Evolutionary conservation across 805 yeast species (phyloP).

Genomic region (Kluyveromyces lactis): DNA sequence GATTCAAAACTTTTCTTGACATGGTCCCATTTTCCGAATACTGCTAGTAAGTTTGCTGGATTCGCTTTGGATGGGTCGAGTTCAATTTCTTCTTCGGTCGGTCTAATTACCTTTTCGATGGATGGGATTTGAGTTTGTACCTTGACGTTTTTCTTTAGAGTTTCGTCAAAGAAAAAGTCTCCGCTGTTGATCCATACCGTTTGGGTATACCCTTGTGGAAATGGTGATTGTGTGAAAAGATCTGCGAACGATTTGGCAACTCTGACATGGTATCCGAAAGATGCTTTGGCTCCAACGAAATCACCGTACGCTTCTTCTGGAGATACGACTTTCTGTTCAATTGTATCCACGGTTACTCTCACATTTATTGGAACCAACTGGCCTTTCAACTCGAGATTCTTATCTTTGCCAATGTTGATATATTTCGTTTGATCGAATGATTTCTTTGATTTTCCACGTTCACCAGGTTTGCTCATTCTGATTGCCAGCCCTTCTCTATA

Average conservation of each 20-base stretch:
- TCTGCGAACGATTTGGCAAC: constrained; percentile 51
- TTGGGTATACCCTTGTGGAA: constrained; percentile 60
- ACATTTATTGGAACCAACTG: constrained; percentile 68
- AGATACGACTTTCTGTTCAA: constrained; percentile 54
- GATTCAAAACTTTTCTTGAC: constrained; percentile 42
- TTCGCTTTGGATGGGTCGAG: constrained; percentile 14
- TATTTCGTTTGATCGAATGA: constrained; percentile 56
- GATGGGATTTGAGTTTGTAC: constrained; percentile 18
- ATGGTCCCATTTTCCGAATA: constrained; percentile 59
- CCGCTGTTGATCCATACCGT: constrained; percentile 61
- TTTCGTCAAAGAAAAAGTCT: constrained; percentile 42
- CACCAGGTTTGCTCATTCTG: constrained; percentile 31
- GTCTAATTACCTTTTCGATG: constrained; percentile 20
- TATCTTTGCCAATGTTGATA: constrained; percentile 64
- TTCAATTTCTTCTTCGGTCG: constrained; percentile 12
- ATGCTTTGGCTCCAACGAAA: constrained; percentile 45
- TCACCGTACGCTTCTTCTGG: constrained; percentile 64
- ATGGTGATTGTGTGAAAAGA: constrained; percentile 62
- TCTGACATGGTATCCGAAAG: constrained; percentile 71
- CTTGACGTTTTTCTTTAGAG: constrained; percentile 16
- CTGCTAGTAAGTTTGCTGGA: constrained; percentile 36
- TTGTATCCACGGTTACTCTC: constrained; percentile 70
- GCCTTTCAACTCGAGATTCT: constrained; percentile 47
- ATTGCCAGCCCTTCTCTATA: constrained; percentile 55
- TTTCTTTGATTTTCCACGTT: constrained; percentile 33